These are phyloP conservation scores for Tricholoma flavovirens DNA, from an alignment of 768 basidiomycete genomes.

Conservation along the genomic window DNA sequence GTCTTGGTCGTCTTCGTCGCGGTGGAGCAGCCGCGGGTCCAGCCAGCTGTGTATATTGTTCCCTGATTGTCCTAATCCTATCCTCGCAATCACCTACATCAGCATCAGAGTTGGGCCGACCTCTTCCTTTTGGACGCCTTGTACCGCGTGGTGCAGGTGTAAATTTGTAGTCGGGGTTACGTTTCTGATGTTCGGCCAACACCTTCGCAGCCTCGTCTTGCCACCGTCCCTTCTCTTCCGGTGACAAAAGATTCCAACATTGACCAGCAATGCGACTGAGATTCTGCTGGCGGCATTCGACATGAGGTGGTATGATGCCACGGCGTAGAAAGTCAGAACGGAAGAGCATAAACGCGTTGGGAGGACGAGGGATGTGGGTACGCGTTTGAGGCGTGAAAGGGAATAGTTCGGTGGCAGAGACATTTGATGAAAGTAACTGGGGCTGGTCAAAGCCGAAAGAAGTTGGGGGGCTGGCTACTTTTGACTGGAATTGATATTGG, in stretches of 20 bases:
- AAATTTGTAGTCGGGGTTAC: conserved; percentile 60
- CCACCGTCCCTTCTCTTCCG: conserved; percentile 43
- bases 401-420: neutral
- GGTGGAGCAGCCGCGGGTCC: conserved; percentile 31
- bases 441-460: neutral
- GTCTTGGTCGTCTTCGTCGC: conserved; percentile 27
- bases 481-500: neutral
- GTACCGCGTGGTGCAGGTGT: conserved; percentile 38
- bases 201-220: conserved; percentile 40
- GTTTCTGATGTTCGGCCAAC: conserved; percentile 40
- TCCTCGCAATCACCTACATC: conserved; percentile 15
- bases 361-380: conserved; percentile 64
- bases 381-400: conserved; percentile 6
- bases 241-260: conserved; percentile 55
- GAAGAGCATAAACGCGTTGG: conserved; percentile 83
- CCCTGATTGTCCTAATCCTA: conserved; percentile 28
- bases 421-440: neutral
- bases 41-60: conserved; percentile 25
- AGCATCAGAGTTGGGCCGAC: conserved; percentile 11
- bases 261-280: conserved; percentile 66
- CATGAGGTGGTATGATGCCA: conserved; percentile 37
- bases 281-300: conserved; percentile 67
- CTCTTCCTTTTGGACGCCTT: conserved; percentile 27
- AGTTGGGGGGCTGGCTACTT: neutral
- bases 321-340: conserved; percentile 59